Evolutionary conservation across 805 yeast genomes (phyloP), one percentile per base, ranked within the genome.

Genomic region (Candida ponderosae): DNA sequence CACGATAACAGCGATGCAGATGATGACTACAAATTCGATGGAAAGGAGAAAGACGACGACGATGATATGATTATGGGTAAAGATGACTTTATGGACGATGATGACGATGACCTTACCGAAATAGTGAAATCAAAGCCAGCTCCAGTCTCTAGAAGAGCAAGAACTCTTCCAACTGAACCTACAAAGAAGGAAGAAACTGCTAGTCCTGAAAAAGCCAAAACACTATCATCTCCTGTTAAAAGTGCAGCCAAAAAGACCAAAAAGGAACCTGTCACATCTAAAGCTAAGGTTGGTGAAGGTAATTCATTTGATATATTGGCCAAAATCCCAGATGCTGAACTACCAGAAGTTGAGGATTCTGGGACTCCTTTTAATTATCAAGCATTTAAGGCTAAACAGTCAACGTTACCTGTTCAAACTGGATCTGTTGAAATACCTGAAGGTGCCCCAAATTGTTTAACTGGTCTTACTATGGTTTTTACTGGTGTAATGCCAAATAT

Each of bases 381-480:
- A 45, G 83, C 76, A 46, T 70, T 73, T 52, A 75, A 74, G 45
- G 74, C 77, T 4, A 56, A 63, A 40, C 66, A 68, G 43, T 47
- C 58, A 0, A 52, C 53, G 4, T 40, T 53, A 18, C 61, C 63
- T 37, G 49, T 43, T 21, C 53, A 65, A 8, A 43, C 65, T 14
- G 65, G 65, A 9, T 39, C 51, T 15, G 61, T 59, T 20, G 78
- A 75, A 14, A 65, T 88, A 23, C 96, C 97, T 0, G 81, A 72
- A 45, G 96, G 96, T 2, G 72, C 79, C 10, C 85, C 88, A 4
- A 80, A 89, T 54, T 93, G 98, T 61, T 62, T 93, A 32, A 69
- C 81, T 3, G 98, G 98, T 0, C 61, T 93, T 19, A 86, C 95
- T 0, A 82, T 93, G 44, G 97, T 93, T 0, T 90, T 93, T 55